These are phyloP conservation scores for Aspergillus bridgeri DNA, from an alignment of 495 filamentous ascomycete species.

Conservation along the genomic window DNA sequence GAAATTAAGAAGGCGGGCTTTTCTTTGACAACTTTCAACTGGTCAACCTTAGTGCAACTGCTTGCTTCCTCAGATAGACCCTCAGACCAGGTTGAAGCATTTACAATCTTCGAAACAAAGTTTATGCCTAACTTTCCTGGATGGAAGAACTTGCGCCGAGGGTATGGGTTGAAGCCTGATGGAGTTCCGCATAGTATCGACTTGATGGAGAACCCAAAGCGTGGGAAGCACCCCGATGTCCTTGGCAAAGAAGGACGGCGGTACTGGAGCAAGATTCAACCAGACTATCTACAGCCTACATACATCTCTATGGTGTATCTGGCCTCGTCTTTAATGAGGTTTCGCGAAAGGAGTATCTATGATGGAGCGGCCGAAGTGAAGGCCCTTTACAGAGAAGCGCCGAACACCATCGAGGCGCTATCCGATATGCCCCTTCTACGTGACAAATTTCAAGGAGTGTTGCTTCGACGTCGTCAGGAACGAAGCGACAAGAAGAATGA, in stretches of 20 bases:
- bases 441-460: constrained; percentile 40
- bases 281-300: constrained; percentile 44
- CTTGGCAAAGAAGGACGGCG: constrained; percentile 27
- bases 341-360: constrained; percentile 36
- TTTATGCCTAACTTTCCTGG: constrained; percentile 74
- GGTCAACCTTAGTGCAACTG: constrained; percentile 48
- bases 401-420: constrained; percentile 50
- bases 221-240: constrained; percentile 17
- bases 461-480: constrained; percentile 28
- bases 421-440: constrained; percentile 49
- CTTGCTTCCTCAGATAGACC: constrained; percentile 40
- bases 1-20: constrained; percentile 61
- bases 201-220: constrained; percentile 15
- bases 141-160: constrained; percentile 52
- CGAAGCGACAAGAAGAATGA: constrained; percentile 9
- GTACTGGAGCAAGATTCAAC: constrained; percentile 38
- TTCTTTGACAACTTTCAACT: constrained; percentile 54
- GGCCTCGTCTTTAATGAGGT: constrained; percentile 42
- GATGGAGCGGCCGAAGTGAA: constrained; percentile 28
- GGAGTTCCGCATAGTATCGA: constrained; percentile 29
- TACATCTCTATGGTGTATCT: constrained; percentile 56
- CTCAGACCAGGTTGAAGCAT: constrained; percentile 49
- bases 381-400: constrained; percentile 36
- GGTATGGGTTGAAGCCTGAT: constrained; percentile 28
- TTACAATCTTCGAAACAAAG: constrained; percentile 62